Evolutionary conservation across 179 eudicot genomes (phyloP).

Genomic region (Camellia oleifera): DNA sequence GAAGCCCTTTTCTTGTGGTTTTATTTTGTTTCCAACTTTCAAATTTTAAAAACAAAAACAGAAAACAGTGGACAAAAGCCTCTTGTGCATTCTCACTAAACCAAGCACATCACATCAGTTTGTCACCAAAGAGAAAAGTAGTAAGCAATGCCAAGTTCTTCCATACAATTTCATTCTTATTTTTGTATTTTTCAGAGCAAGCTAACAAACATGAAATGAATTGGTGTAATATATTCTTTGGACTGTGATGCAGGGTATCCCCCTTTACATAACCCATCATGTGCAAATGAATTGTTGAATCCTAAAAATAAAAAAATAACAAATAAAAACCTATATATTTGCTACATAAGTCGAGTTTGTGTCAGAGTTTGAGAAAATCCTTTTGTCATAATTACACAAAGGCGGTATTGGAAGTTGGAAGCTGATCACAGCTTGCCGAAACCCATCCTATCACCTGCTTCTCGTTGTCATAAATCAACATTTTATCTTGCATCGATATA

Average conservation of each 20-base stretch:
- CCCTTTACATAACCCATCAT: constrained; percentile 1
- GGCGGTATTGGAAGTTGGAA: constrained; percentile 45
- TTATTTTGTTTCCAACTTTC: too few species aligned
- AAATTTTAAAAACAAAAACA: too few species aligned
- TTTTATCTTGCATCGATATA: constrained; percentile 68
- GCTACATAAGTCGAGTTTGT: background rate
- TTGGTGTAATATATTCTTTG: background rate
- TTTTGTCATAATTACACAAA: constrained; percentile 17
- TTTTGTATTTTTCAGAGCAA: background rate
- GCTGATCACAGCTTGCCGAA: constrained; percentile 60
- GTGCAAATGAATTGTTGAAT: background rate
- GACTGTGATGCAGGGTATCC: background rate
- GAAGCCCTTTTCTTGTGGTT: too few species aligned
- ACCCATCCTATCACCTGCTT: constrained; percentile 79
- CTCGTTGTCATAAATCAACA: constrained; percentile 89
- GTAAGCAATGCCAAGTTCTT: background rate
- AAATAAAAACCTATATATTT: background rate
- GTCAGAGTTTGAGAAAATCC: background rate
- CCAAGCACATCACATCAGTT: too few species aligned
- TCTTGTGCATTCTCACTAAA: too few species aligned
- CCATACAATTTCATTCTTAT: background rate
- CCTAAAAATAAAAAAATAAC: background rate
- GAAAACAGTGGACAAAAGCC: too few species aligned
- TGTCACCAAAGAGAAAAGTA: too few species aligned
- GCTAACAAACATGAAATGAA: background rate